phyloP scores from a whole-genome alignment of 176 grass and related monocot species.

The Phragmites australis region DNA sequence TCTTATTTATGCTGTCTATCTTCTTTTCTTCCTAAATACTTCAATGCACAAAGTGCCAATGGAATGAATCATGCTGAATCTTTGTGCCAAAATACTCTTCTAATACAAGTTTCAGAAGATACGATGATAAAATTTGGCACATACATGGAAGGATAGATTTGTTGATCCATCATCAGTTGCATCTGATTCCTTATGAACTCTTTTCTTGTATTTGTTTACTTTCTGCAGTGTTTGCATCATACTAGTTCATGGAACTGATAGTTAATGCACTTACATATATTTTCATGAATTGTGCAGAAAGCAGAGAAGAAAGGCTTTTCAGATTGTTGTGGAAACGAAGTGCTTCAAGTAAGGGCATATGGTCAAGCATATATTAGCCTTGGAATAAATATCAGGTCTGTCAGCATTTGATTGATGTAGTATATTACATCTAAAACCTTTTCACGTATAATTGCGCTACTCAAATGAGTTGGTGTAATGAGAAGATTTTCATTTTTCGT shows the following conservation, averaged over 20 bases:
- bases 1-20: neutral
- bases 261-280: neutral
- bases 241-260: conserved; percentile 5
- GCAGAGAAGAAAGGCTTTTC: conserved; percentile 31
- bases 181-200: neutral
- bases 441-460: neutral
- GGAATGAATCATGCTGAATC: neutral
- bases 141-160: neutral
- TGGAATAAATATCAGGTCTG: conserved; percentile 93
- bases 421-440: conserved; percentile 11
- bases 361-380: conserved; percentile 81
- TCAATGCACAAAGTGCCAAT: neutral
- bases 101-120: neutral
- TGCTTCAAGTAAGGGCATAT: conserved; percentile 95
- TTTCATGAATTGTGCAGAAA: conserved; percentile 54
- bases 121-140: neutral
- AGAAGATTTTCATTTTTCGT: neutral
- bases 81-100: neutral
- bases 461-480: neutral
- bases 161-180: neutral
- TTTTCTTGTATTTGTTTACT: conserved; percentile 16
- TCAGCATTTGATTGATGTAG: conserved; percentile 13
- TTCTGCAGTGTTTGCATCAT: neutral
- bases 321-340: conserved; percentile 78
- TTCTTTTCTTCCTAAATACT: neutral